These are phyloP conservation scores for Aspergillus sclerotioniger DNA, from an alignment of 495 filamentous ascomycete genomes.

Conservation along the genomic window DNA sequence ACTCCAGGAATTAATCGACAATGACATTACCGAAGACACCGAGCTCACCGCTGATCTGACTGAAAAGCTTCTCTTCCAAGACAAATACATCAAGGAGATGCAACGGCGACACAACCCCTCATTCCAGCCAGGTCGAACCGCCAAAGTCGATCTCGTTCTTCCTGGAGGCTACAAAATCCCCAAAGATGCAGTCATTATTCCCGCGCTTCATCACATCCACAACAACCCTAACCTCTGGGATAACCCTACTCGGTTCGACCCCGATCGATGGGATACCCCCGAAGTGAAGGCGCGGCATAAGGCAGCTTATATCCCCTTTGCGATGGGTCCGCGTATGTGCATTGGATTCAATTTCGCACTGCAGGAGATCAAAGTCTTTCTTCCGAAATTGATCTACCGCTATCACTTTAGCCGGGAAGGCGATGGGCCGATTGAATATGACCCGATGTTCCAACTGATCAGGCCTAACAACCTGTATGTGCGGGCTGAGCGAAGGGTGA, in stretches of 20 bases:
- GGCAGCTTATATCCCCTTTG: slow-evolving; percentile 52
- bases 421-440: slow-evolving; percentile 49
- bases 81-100: slow-evolving; percentile 57
- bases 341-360: slow-evolving; percentile 61
- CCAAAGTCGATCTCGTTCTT: slow-evolving; percentile 48
- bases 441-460: slow-evolving; percentile 57
- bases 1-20: slow-evolving; percentile 53
- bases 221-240: slow-evolving; percentile 52
- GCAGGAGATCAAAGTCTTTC: slow-evolving; percentile 50
- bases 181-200: slow-evolving; percentile 47
- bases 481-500: slow-evolving; percentile 40
- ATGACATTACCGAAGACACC: slow-evolving; percentile 39
- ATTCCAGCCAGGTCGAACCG: slow-evolving; percentile 54
- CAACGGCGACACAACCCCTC: slow-evolving; percentile 55
- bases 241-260: slow-evolving; percentile 51
- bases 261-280: slow-evolving; percentile 54
- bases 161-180: slow-evolving; percentile 55
- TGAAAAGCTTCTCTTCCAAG: slow-evolving; percentile 44
- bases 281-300: slow-evolving; percentile 44
- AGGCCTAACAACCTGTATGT: slow-evolving; percentile 56
- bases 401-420: slow-evolving; percentile 49
- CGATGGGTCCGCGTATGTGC: slow-evolving; percentile 47
- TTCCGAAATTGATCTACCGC: slow-evolving; percentile 51
- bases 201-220: slow-evolving; percentile 50
- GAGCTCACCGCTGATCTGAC: slow-evolving; percentile 39